These are phyloP conservation scores for Phlyctochytrium planicorne DNA, from an alignment of 192 early-diverging fungal genomes.

Conservation along the genomic window DNA sequence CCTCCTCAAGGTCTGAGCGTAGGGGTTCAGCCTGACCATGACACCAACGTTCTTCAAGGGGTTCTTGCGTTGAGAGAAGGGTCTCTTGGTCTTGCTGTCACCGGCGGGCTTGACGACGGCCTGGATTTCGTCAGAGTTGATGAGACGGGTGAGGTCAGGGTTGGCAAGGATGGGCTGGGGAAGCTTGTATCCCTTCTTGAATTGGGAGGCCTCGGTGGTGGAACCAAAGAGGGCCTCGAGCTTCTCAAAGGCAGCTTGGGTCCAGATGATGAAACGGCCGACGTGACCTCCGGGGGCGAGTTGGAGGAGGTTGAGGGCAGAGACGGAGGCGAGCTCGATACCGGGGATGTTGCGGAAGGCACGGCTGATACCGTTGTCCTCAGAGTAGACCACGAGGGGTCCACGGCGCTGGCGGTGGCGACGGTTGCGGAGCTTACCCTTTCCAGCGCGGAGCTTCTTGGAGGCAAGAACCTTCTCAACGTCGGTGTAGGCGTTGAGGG, in stretches of 20 bases:
- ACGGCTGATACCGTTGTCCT: constrained; percentile 90
- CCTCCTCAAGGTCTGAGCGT: constrained; percentile 80
- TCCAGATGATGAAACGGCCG: constrained; percentile 99
- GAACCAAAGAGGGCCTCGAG: constrained; percentile 94
- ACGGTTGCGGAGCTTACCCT: constrained; percentile 95
- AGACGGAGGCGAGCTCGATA: constrained; percentile 89
- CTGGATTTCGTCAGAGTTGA: constrained; percentile 97
- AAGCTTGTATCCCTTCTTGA: constrained; percentile 92
- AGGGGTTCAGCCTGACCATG: constrained; percentile 94
- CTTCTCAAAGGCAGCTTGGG: constrained; percentile 85
- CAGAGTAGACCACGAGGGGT: constrained; percentile 92
- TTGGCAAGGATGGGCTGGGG: constrained; percentile 86
- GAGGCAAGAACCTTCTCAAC: constrained; percentile 92
- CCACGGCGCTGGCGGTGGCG: constrained; percentile 95
- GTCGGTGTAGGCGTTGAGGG: constrained; percentile 90
- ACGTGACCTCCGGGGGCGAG: constrained; percentile 98
- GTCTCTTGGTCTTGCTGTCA: constrained; percentile 77
- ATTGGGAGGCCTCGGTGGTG: constrained; percentile 67
- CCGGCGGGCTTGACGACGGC: constrained; percentile 86
- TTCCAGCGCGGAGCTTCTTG: constrained; percentile 95
- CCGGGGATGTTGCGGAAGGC: constrained; percentile 99
- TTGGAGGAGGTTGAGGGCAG: constrained; percentile 94
- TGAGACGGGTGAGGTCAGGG: constrained; percentile 92
- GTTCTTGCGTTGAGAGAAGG: constrained; percentile 99
- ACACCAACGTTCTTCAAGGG: constrained; percentile 89